These are phyloP conservation scores for Allomyces macrogynus DNA, from an alignment of 192 early-diverging fungal species.

Conservation along the genomic window DNA sequence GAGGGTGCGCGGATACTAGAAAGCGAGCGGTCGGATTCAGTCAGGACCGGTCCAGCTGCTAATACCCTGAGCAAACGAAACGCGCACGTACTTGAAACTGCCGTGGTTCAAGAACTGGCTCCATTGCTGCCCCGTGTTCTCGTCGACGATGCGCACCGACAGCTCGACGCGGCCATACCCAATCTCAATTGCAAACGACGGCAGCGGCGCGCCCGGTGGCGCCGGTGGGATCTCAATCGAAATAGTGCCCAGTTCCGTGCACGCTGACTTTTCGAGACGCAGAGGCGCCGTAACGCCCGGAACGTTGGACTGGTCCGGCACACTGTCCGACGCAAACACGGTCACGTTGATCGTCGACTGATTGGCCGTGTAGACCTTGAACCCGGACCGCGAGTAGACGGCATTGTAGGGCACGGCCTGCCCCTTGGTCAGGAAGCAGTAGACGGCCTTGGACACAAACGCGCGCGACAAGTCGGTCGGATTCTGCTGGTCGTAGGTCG, in stretches of 20 bases:
- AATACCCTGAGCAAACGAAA: neutral
- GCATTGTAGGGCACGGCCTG: neutral
- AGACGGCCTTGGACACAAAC: neutral
- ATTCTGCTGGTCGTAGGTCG: neutral
- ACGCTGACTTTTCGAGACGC: neutral
- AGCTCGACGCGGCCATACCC: neutral
- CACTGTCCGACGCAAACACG: neutral
- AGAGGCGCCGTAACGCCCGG: no score
- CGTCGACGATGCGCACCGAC: neutral
- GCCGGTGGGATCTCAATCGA: neutral
- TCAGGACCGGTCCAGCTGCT: no score
- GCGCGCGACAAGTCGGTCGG: neutral
- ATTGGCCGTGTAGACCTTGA: neutral
- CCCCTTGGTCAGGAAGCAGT: neutral
- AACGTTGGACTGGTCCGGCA: neutral
- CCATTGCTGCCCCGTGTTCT: neutral
- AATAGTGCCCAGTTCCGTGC: neutral
- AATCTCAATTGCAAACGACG: neutral
- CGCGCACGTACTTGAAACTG: neutral
- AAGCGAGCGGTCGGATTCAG: no score
- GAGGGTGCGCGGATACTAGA: no score
- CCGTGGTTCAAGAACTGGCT: neutral
- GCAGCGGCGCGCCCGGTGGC: neutral
- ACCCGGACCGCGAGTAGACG: neutral
- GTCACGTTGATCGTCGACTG: neutral